These are phyloP conservation scores for Mycena alexandri DNA, from an alignment of 768 basidiomycete species.

Conservation along the genomic window DNA sequence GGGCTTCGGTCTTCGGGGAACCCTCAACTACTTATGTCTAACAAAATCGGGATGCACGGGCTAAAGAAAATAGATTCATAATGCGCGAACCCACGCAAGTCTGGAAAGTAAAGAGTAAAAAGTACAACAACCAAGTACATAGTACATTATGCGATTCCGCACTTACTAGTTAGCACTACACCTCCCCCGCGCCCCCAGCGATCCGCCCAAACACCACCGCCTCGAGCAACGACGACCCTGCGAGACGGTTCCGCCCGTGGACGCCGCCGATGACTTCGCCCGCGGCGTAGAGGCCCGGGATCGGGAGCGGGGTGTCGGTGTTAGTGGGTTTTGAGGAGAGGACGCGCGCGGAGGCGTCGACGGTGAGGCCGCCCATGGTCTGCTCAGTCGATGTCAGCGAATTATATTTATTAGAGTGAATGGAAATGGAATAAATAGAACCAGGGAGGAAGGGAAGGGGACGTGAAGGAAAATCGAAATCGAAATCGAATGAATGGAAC, in stretches of 20 bases:
- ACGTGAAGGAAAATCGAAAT: too few species aligned
- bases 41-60: too few species aligned
- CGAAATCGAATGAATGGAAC: too few species aligned
- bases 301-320: constrained; percentile 21
- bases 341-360: constrained; percentile 41
- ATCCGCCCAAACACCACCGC: constrained; percentile 47
- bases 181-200: constrained; percentile 30
- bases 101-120: too few species aligned
- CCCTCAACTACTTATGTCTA: too few species aligned
- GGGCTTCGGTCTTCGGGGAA: too few species aligned
- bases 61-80: too few species aligned
- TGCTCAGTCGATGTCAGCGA: constrained; percentile 9
- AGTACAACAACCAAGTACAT: too few species aligned
- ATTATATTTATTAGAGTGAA: too few species aligned
- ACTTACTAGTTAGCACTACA: too few species aligned
- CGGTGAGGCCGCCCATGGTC: constrained; percentile 46
- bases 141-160: too few species aligned
- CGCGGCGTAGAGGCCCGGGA: constrained; percentile 43
- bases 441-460: background rate
- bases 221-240: constrained; percentile 45
- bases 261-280: constrained; percentile 48
- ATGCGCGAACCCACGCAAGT: too few species aligned
- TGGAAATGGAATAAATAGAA: background rate
- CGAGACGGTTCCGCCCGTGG: constrained; percentile 45
- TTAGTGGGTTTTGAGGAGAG: constrained; percentile 12